Conservation (phyloP, 305 asterid genomes). For the Solanum hybrid region DNA sequence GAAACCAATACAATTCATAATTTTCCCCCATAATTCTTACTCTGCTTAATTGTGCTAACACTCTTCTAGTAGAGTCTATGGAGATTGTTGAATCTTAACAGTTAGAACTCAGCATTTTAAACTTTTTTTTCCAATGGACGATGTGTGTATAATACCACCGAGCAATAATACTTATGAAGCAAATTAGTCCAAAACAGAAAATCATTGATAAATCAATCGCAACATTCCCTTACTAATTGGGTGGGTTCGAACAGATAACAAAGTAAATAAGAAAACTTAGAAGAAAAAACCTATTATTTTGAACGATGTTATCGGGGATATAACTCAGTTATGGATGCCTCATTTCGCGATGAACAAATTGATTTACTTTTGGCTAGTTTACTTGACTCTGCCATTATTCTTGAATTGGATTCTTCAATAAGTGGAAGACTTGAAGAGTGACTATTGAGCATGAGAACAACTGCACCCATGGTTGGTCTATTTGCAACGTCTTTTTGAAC, state of each 20-base stretch:
- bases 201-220: too few relatives aligned
- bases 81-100: too few relatives aligned
- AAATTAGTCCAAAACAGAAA: too few relatives aligned
- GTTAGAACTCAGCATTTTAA: too few relatives aligned
- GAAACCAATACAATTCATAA: too few relatives aligned
- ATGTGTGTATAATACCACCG: too few relatives aligned
- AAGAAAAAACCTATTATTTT: neutral
- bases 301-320: neutral
- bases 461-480: slow-evolving; percentile 19
- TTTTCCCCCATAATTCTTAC: too few relatives aligned
- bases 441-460: slow-evolving; percentile 18
- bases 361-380: slow-evolving; percentile 16
- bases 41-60: too few relatives aligned
- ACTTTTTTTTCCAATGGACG: too few relatives aligned
- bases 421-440: neutral
- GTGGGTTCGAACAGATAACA: neutral
- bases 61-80: too few relatives aligned
- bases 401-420: neutral
- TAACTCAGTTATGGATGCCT: neutral
- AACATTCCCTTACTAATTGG: too few relatives aligned
- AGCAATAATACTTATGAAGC: too few relatives aligned
- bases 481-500: slow-evolving; percentile 12
- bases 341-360: neutral
- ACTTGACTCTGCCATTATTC: neutral
- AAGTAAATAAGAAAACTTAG: neutral